Percentiles rank a stretch among this genome's conserved stretches.
phyloP scores from a whole-genome alignment of 768 basidiomycete species.

The Tylopilus balloui region DNA sequence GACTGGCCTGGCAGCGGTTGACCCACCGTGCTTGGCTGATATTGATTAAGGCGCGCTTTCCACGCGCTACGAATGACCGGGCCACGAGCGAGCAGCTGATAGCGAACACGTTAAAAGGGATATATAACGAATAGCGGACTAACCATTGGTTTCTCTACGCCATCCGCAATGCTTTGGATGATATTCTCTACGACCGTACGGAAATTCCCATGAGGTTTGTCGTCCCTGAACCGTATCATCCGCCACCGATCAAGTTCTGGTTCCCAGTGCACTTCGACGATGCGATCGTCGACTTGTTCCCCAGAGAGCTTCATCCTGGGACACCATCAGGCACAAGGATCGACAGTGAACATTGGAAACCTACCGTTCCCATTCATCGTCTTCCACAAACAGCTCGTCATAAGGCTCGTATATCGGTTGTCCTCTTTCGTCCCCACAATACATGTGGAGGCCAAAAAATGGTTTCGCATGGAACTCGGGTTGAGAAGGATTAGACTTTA shows the following conservation, averaged over 20 bases:
- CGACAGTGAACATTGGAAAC: constrained; percentile 29
- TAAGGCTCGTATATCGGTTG: constrained; percentile 70
- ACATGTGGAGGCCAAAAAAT: constrained; percentile 76
- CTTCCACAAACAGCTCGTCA: constrained; percentile 80
- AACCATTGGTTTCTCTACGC: constrained; percentile 86
- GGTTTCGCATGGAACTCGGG: constrained; percentile 87
- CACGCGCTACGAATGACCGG: constrained; percentile 64
- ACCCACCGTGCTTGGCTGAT: constrained; percentile 23
- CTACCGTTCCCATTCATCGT: constrained; percentile 91
- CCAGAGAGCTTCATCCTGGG: constrained; percentile 75
- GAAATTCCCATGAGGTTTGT: constrained; percentile 93
- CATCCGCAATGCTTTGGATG: constrained; percentile 87
- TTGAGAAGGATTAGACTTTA: constrained; percentile 42
- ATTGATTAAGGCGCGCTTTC: constrained; percentile 58
- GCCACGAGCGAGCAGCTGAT: constrained; percentile 64
- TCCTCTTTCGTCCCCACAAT: constrained; percentile 64
- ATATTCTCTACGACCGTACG: constrained; percentile 80
- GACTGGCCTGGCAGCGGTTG: constrained; percentile 21
- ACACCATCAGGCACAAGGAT: constrained; percentile 3
- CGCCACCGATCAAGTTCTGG: constrained; percentile 61
- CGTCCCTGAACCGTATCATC: constrained; percentile 90
- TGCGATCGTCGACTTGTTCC: constrained; percentile 89
- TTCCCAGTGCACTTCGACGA: constrained; percentile 95
- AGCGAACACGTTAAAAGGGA: constrained; percentile 14
- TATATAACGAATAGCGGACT: constrained; percentile 26